phyloP scores from a whole-genome alignment of 768 basidiomycete species.

The Coprinopsis marcescibilis region DNA sequence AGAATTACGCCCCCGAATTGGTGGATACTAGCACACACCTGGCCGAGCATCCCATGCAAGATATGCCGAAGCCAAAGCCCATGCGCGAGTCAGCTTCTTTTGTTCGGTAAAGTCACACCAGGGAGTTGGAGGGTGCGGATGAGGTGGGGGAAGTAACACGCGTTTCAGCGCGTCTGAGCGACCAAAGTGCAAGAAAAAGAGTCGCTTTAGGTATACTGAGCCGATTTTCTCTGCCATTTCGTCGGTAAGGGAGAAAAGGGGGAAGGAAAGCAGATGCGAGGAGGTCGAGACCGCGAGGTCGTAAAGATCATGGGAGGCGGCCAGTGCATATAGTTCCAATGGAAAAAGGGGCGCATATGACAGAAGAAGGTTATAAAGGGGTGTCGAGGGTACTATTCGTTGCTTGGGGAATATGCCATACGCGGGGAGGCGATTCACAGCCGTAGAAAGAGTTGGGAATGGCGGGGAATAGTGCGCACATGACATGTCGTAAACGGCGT shows the following conservation, averaged over 20 bases:
- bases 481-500: slow-evolving; percentile 65
- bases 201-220: slow-evolving; percentile 68
- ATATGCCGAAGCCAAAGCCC: slow-evolving; percentile 79
- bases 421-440: slow-evolving; percentile 48
- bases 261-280: slow-evolving; percentile 66
- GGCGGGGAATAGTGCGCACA: slow-evolving; percentile 71
- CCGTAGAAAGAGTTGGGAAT: slow-evolving; percentile 48
- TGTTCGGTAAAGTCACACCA: slow-evolving; percentile 70
- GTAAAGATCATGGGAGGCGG: slow-evolving; percentile 59
- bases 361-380: slow-evolving; percentile 56
- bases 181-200: slow-evolving; percentile 82
- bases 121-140: slow-evolving; percentile 65
- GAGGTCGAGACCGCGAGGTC: slow-evolving; percentile 75
- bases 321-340: slow-evolving; percentile 66
- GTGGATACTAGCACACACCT: slow-evolving; percentile 33
- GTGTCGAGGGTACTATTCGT: slow-evolving; percentile 43
- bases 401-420: slow-evolving; percentile 57
- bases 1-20: slow-evolving; percentile 12
- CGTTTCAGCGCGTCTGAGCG: slow-evolving; percentile 79
- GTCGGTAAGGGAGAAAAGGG: slow-evolving; percentile 64
- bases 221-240: slow-evolving; percentile 66
- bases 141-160: slow-evolving; percentile 67
- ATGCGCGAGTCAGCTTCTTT: slow-evolving; percentile 73
- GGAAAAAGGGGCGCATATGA: slow-evolving; percentile 64
- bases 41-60: slow-evolving; percentile 81